Base-by-base conservation (phyloP, 2,329 filamentous ascomycete genomes). In the Sclerotinia trifoliorum region DNA sequence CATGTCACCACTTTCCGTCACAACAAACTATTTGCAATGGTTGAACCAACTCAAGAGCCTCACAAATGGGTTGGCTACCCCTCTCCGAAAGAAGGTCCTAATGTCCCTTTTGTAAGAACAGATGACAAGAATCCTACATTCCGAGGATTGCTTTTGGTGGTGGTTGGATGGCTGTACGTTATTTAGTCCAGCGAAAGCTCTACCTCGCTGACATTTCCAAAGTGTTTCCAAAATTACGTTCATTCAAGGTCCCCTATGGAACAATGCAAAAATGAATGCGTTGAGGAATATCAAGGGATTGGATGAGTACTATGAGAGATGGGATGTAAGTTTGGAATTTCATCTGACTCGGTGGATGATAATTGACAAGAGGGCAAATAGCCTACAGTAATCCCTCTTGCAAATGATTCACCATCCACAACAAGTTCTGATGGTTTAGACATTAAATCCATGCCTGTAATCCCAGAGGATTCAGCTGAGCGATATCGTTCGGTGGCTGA, bases 401-500 rank as follows among this genome's bases (percentile, higher is more conserved):
- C 80, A 24, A 77, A 78, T 35, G 48, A 66, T 29, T 15, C 49
- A 21, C 5, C 51, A 3, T 58, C 66, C 6, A 32, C 6, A 11
- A 26, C 24, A 46, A 74, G 61, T 75, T 46, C 73, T 4, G 70
- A 73, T 39, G 77, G 79, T 5, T 78, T 85, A 48, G 80, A 79
- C 3, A 72, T 80, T 0, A 79, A 81, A 48, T 79, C 84, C 4
- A 77, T 79, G 60, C 76, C 77, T 57, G 78, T 78, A 15, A 80
- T 80, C 61, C 79, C 83, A 10, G 75, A 78, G 21, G 76, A 80
- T 56, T 75, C 81, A 17, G 73, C 78, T 6, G 82, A 81, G 21
- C 83, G 85, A 56, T 92, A 91, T 80, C 86, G 88, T 77, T 90
- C 90, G 4, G 85, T 88, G 32, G 84, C 85, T 17, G 92, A 97